Conservation (phyloP, 177 flowering plant species). For the Vitis hybrid region DNA sequence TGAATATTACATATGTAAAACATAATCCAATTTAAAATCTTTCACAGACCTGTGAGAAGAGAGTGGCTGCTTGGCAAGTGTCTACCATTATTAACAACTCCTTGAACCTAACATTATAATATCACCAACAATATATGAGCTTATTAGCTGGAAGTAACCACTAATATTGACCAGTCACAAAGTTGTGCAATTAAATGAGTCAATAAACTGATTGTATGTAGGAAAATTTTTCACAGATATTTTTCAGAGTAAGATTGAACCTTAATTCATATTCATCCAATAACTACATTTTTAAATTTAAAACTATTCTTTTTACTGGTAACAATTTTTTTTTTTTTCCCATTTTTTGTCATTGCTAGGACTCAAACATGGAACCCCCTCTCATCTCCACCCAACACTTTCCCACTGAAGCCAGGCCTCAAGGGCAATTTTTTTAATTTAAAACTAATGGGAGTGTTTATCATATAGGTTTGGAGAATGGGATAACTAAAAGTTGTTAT, state of each 20-base stretch:
- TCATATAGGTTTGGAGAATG: not conserved
- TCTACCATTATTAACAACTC: slow-evolving; percentile 98
- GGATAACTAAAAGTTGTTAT: not conserved
- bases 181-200: not conserved
- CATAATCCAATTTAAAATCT: not conserved
- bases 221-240: not conserved
- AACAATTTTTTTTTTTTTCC: too few relatives aligned
- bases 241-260: not conserved
- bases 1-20: too few relatives aligned
- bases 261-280: too few relatives aligned
- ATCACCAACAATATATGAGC: slow-evolving; percentile 7
- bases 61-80: slow-evolving; percentile 99
- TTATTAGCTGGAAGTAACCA: not conserved
- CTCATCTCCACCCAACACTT: too few relatives aligned
- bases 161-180: not conserved
- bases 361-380: too few relatives aligned
- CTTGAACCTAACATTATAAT: slow-evolving; percentile 63
- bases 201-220: not conserved
- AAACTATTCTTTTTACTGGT: too few relatives aligned
- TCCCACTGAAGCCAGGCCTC: too few relatives aligned
- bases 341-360: too few relatives aligned
- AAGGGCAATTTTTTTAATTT: not conserved
- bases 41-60: slow-evolving; percentile 74
- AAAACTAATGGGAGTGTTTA: not conserved
- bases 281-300: too few relatives aligned